A percentile compares a stretch with the other conserved stretches of the same genome.
phyloP scores from a whole-genome alignment of 2,329 filamentous ascomycete genomes.

The Scedosporium minutisporum region DNA sequence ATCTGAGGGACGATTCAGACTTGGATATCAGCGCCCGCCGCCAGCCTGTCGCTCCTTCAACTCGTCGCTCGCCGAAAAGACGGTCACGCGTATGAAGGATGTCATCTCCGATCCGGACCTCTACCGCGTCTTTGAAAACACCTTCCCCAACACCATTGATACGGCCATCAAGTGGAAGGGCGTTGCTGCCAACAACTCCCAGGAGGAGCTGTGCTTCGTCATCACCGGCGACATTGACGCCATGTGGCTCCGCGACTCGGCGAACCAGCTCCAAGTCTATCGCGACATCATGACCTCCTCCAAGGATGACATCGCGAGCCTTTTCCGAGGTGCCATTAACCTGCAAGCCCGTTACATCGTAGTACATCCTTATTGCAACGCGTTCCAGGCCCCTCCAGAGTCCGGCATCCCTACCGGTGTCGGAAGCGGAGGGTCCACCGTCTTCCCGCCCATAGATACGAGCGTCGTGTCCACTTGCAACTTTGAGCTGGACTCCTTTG shows the following conservation, averaged over 20 bases:
- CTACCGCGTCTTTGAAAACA: constrained; percentile 72
- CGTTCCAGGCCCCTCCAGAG: constrained; percentile 76
- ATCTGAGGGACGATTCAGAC: constrained; percentile 63
- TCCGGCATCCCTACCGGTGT: constrained; percentile 48
- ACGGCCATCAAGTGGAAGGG: constrained; percentile 73
- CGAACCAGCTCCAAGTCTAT: constrained; percentile 63
- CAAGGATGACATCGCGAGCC: constrained; percentile 47
- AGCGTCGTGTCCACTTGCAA: constrained; percentile 70
- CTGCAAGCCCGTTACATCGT: constrained; percentile 60
- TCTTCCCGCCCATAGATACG: constrained; percentile 13
- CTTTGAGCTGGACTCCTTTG: constrained; percentile 83
- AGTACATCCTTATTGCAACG: constrained; percentile 73
- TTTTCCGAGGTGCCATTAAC: constrained; percentile 65
- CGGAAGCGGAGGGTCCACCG: constrained; percentile 10
- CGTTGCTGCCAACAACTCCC: constrained; percentile 38
- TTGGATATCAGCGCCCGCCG: constrained; percentile 73
- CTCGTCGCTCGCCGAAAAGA: constrained; percentile 8
- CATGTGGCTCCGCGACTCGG: constrained; percentile 81
- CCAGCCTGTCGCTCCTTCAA: constrained; percentile 63
- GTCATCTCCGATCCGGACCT: constrained; percentile 49
- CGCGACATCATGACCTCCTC: constrained; percentile 46
- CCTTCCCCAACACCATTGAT: constrained; percentile 73
- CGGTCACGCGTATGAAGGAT: constrained; percentile 22
- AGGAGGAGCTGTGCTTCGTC: constrained; percentile 63
- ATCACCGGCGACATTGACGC: constrained; percentile 80